A percentile compares a stretch with the other conserved stretches of the same genome.
Evolutionary conservation across 1,139 yeast genomes (phyloP).

Genomic region (Zygosaccharomyces pseudobailii): DNA sequence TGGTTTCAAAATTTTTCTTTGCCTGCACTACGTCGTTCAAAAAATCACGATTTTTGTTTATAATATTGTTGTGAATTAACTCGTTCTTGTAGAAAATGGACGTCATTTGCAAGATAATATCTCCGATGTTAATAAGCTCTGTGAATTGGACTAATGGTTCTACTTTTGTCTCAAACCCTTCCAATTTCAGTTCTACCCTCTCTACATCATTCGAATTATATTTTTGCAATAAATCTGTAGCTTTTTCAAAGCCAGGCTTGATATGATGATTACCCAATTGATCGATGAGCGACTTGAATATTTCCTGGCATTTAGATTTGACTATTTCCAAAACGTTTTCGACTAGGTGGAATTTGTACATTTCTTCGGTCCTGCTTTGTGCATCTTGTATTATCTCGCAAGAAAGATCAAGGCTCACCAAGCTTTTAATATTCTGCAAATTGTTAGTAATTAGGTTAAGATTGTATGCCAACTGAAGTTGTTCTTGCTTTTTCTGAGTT

Average conservation of each 20-base stretch:
- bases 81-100: slow-evolving; percentile 90
- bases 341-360: slow-evolving; percentile 29
- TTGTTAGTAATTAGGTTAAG: slow-evolving; percentile 45
- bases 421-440: slow-evolving; percentile 41
- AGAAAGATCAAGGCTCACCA: slow-evolving; percentile 44
- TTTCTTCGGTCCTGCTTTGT: slow-evolving; percentile 39
- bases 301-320: slow-evolving; percentile 43
- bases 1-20: slow-evolving; percentile 72
- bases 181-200: slow-evolving; percentile 21
- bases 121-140: slow-evolving; percentile 89
- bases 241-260: slow-evolving; percentile 76
- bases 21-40: slow-evolving; percentile 74
- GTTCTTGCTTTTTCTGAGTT: slow-evolving; percentile 38
- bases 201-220: slow-evolving; percentile 61
- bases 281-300: slow-evolving; percentile 63
- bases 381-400: slow-evolving; percentile 42
- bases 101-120: slow-evolving; percentile 85
- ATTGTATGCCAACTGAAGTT: slow-evolving; percentile 49
- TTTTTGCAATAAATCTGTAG: slow-evolving; percentile 60
- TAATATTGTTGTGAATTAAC: slow-evolving; percentile 54
- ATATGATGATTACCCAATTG: slow-evolving; percentile 70
- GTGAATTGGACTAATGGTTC: slow-evolving; percentile 85
- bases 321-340: slow-evolving; percentile 22
- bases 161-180: slow-evolving; percentile 40
- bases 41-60: slow-evolving; percentile 69